Evolutionary conservation across 345 rosid species (phyloP), one percentile per base, ranked within the genome.

Genomic region (Eutrema heterophyllum): DNA sequence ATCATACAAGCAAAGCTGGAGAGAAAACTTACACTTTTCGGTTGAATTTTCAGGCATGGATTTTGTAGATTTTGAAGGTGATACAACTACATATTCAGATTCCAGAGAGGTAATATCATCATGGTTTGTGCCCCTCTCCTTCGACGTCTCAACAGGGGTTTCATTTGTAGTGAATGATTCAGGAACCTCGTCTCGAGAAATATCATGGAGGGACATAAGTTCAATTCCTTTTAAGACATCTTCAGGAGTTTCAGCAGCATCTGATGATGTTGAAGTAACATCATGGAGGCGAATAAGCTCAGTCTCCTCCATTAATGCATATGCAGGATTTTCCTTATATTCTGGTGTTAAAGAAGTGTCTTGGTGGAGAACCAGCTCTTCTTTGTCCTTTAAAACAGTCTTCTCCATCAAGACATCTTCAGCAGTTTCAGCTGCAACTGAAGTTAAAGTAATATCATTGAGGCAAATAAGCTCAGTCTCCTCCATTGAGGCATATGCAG

Each of bases 21-120:
- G 41, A 51, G 57, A 24, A 27, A 50, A 79, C 93, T 84, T 86
- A 91, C 98, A 46, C 61, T 40, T 80, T 62, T 78, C 84, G 51
- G 72, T 74, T 68, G 75, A 63, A 71, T 48, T 79, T 79, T 81
- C 84, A 75, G 72, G 79, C 48, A 76, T 59, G 56, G 73, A 21
- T 59, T 78, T 68, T 29, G 57, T 59, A 65, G 73, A 21, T 69
- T 78, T 73, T 29, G 62, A 48, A 39, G 74, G 63, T 60, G 73
- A 67, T 61, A 48, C 58, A 56, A 66, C 59, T 21, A 65, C 46
- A 26, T 80, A 67, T 75, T 71, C 84, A 56, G 60, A 32, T 14
- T 65, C 68, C 54, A 56, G 38, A 64, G 67, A 65, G 35, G 15
- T 41, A 11, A 57, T 13, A 75, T 65, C 59, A 52, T 36, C 60